A percentile compares a stretch with the other conserved stretches of the same genome.
These are phyloP conservation scores for Coprinopsis sp. DNA, from an alignment of 768 basidiomycete species.

Conservation along the genomic window DNA sequence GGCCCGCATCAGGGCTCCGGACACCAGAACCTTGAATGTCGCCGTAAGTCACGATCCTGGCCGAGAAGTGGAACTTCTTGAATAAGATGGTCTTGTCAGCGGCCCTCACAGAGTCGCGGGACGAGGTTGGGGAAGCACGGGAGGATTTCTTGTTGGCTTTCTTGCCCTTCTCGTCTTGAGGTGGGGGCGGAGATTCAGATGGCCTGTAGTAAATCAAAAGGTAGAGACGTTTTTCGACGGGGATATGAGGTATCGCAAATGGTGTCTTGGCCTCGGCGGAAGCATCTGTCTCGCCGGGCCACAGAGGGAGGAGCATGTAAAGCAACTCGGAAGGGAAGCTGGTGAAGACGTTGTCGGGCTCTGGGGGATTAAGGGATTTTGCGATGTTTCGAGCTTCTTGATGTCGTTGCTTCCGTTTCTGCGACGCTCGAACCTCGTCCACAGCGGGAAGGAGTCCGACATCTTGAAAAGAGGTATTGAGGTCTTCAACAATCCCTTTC, in stretches of 20 bases:
- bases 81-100: slow-evolving; percentile 50
- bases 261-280: slow-evolving; percentile 25
- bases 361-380: slow-evolving; percentile 9
- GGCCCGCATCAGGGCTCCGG: slow-evolving; percentile 65
- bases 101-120: slow-evolving; percentile 28
- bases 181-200: slow-evolving; percentile 11
- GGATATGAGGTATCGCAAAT: slow-evolving; percentile 33
- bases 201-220: slow-evolving; percentile 76
- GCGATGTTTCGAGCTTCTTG: slow-evolving; percentile 11
- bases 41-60: slow-evolving; percentile 65
- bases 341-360: slow-evolving; percentile 44
- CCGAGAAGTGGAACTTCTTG: slow-evolving; percentile 65
- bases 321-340: slow-evolving; percentile 64
- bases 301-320: slow-evolving; percentile 83
- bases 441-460: slow-evolving; percentile 69
- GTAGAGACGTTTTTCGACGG: slow-evolving; percentile 56
- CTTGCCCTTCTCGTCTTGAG: slow-evolving; percentile 24
- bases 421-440: slow-evolving; percentile 21
- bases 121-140: slow-evolving; percentile 35
- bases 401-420: slow-evolving; percentile 14
- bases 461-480: slow-evolving; percentile 74
- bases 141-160: slow-evolving; percentile 38
- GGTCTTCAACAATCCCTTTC: slow-evolving; percentile 60
- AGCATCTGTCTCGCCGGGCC: slow-evolving; percentile 70
- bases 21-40: slow-evolving; percentile 73